Percentiles rank a stretch among this genome's conserved stretches.
Evolutionary conservation across 306 rosid species (phyloP).

Genomic region (Quillaja saponaria): DNA sequence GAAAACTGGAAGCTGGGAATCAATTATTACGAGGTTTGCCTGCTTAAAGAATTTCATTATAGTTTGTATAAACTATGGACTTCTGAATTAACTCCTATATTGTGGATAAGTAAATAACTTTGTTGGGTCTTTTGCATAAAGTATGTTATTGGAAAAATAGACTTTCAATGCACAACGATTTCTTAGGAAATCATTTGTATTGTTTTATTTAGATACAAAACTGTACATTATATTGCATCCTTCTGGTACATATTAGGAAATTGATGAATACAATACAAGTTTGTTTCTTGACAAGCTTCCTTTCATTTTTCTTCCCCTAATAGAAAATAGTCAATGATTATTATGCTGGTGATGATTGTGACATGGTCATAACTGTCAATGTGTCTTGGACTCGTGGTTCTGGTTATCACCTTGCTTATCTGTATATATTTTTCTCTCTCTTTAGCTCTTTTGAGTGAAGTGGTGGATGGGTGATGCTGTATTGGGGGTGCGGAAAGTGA

Average conservation of each 20-base stretch:
- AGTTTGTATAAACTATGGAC: background rate
- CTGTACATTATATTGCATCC: too few species aligned
- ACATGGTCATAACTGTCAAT: background rate
- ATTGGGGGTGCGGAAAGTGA: background rate
- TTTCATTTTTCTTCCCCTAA: background rate
- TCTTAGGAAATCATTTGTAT: background rate
- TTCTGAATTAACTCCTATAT: constrained; percentile 1
- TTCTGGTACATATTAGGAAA: too few species aligned
- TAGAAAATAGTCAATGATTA: background rate
- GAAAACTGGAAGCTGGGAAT: constrained; percentile 39
- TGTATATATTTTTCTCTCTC: background rate
- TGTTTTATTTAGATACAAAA: too few species aligned
- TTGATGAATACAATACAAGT: too few species aligned
- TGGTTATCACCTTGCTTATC: background rate
- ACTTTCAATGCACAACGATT: background rate
- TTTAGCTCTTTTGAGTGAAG: background rate
- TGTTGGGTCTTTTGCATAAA: background rate
- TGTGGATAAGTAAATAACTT: background rate
- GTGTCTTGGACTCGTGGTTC: background rate
- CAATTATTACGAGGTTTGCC: constrained; percentile 51
- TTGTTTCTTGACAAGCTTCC: too few species aligned
- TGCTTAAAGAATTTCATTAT: constrained; percentile 6
- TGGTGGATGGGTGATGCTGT: background rate
- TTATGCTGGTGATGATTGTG: background rate
- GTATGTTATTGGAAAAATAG: too few species aligned